Evolutionary conservation across 2,329 filamentous ascomycete species (phyloP).

Genomic region (Nigrospora oryzae): DNA sequence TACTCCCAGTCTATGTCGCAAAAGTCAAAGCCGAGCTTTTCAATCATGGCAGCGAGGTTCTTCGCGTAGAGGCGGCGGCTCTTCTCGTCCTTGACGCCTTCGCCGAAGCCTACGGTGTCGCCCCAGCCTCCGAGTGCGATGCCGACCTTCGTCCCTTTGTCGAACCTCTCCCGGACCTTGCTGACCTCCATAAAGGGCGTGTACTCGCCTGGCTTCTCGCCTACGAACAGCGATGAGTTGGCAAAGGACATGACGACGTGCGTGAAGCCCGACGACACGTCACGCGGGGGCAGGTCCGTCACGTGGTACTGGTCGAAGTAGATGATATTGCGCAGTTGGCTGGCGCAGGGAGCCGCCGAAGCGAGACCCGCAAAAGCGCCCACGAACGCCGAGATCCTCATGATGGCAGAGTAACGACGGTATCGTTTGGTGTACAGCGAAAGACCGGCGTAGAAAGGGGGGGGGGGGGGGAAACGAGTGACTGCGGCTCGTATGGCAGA

Average conservation of each 20-base stretch:
- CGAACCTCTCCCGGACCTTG: slow-evolving; percentile 36
- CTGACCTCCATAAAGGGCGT: slow-evolving; percentile 14
- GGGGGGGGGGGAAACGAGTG: not conserved
- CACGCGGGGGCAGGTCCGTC: slow-evolving; percentile 3
- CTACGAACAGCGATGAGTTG: slow-evolving; percentile 15
- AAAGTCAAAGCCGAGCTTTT: slow-evolving; percentile 55
- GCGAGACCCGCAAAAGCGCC: too few species aligned
- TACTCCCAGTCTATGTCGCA: slow-evolving; percentile 61
- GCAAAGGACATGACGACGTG: slow-evolving; percentile 21
- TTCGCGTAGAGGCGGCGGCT: slow-evolving; percentile 51
- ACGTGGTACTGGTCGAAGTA: slow-evolving; percentile 9
- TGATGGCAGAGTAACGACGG: not conserved
- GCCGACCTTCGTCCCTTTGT: slow-evolving; percentile 49
- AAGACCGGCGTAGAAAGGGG: not conserved
- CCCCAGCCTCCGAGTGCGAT: slow-evolving; percentile 72
- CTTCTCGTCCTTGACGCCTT: slow-evolving; percentile 40
- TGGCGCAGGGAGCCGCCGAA: not conserved
- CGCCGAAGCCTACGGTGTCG: slow-evolving; percentile 54
- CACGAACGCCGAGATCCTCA: not conserved
- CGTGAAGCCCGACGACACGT: slow-evolving; percentile 15
- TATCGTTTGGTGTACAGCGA: not conserved
- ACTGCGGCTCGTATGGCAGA: not conserved
- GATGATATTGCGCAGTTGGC: slow-evolving; percentile 4
- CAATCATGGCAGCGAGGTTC: slow-evolving; percentile 57
- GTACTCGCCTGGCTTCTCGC: slow-evolving; percentile 11